A percentile compares a stretch with the other conserved stretches of the same genome.
Evolutionary conservation across 2,329 filamentous ascomycete genomes (phyloP).

Genomic region (Aspergillus thermomutatus): DNA sequence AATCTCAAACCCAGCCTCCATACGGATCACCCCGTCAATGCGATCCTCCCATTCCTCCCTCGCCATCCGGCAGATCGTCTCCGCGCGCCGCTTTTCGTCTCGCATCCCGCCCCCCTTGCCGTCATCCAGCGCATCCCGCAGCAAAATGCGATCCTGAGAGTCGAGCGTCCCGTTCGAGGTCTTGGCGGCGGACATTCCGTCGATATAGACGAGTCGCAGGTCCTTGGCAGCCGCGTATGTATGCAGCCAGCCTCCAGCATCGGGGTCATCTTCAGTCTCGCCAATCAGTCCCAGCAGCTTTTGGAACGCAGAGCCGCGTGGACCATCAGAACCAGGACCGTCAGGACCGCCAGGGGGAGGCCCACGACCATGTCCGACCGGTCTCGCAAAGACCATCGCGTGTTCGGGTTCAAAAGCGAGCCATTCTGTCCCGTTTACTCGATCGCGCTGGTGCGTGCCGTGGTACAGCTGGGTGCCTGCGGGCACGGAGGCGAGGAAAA

Average conservation of each 20-base stretch:
- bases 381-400: constrained; percentile 61
- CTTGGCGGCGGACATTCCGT: constrained; percentile 68
- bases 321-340: background rate
- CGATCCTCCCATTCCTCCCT: constrained; percentile 46
- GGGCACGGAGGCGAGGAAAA: constrained; percentile 65
- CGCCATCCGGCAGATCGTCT: constrained; percentile 55
- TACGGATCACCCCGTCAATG: constrained; percentile 63
- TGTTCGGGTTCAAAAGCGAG: constrained; percentile 76
- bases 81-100: constrained; percentile 52
- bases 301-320: background rate
- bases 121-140: constrained; percentile 34
- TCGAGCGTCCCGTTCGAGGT: constrained; percentile 64
- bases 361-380: constrained; percentile 7
- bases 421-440: constrained; percentile 61
- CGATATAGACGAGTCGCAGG: constrained; percentile 63
- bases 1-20: constrained; percentile 69
- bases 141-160: constrained; percentile 61
- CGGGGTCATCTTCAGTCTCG: background rate
- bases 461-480: constrained; percentile 66
- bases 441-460: constrained; percentile 48
- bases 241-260: constrained; percentile 58
- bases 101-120: constrained; percentile 1
- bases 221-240: constrained; percentile 59
- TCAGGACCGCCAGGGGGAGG: constrained; percentile 3
- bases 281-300: background rate